Conservation (phyloP, 2,329 filamentous ascomycete species). For the Diplodia corticola region DNA sequence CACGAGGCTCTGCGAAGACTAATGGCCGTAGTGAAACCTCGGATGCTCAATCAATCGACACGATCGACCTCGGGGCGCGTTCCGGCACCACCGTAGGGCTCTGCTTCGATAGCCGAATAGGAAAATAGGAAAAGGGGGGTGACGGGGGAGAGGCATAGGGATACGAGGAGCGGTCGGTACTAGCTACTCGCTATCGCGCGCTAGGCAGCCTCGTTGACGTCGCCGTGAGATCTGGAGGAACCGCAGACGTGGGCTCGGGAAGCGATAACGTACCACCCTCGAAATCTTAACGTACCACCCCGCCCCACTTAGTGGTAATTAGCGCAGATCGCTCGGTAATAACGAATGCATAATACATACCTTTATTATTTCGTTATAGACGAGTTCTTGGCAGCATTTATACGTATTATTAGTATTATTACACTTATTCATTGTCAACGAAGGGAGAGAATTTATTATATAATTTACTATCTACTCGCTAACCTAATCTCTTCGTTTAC, state of each 20-base stretch:
- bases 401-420: too few species aligned
- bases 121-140: neutral
- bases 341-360: too few species aligned
- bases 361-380: too few species aligned
- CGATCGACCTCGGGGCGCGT: neutral
- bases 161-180: neutral
- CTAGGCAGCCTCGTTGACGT: neutral
- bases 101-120: neutral
- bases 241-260: neutral
- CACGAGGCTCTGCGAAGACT: neutral
- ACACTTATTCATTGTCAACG: too few species aligned
- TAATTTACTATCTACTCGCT: too few species aligned
- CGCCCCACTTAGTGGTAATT: too few species aligned
- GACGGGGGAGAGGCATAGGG: neutral
- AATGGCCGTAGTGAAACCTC: neutral
- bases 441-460: too few species aligned
- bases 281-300: too few species aligned
- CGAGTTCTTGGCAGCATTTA: too few species aligned
- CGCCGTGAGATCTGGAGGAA: neutral
- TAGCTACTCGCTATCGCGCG: neutral
- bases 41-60: slow-evolving; percentile 9
- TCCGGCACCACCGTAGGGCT: neutral
- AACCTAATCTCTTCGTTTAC: too few species aligned
- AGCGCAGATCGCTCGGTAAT: too few species aligned
- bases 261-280: too few species aligned